phyloP scores from a whole-genome alignment of 139 green algal genomes.

The Chlorella sp. region DNA sequence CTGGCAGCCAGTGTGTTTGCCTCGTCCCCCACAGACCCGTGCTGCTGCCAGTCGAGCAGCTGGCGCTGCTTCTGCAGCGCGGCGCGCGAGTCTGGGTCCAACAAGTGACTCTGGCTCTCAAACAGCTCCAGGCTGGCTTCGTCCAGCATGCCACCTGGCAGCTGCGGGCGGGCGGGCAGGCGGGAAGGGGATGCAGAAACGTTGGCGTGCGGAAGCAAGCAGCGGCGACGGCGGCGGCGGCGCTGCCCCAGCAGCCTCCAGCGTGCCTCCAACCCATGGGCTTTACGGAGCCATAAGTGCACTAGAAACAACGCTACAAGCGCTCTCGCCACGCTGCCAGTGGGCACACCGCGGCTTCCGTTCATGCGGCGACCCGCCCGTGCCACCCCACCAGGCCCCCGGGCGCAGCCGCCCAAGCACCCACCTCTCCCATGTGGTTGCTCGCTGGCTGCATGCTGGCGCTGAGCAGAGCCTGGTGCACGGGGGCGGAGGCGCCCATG shows the following conservation, averaged over 20 bases:
- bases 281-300: too few species aligned
- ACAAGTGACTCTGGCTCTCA: constrained; percentile 52
- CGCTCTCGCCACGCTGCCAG: too few species aligned
- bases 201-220: not conserved
- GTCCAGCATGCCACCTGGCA: constrained; percentile 44
- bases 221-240: too few species aligned
- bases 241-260: too few species aligned
- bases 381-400: too few species aligned
- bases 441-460: constrained; percentile 4
- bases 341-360: too few species aligned
- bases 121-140: constrained; percentile 51
- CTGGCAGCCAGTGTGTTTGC: constrained; percentile 10
- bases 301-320: too few species aligned
- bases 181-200: not conserved
- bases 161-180: constrained; percentile 18
- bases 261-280: too few species aligned
- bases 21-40: not conserved
- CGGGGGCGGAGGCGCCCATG: constrained; percentile 12
- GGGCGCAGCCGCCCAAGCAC: not conserved
- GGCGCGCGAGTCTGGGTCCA: constrained; percentile 39
- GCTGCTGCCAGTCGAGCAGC: constrained; percentile 45
- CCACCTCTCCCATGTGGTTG: constrained; percentile 5
- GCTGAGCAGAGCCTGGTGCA: not conserved
- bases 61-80: constrained; percentile 39
- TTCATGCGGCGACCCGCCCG: too few species aligned